These are phyloP conservation scores for Malbranchea cinnamomea DNA, from an alignment of 2,329 filamentous ascomycete genomes.

Conservation along the genomic window DNA sequence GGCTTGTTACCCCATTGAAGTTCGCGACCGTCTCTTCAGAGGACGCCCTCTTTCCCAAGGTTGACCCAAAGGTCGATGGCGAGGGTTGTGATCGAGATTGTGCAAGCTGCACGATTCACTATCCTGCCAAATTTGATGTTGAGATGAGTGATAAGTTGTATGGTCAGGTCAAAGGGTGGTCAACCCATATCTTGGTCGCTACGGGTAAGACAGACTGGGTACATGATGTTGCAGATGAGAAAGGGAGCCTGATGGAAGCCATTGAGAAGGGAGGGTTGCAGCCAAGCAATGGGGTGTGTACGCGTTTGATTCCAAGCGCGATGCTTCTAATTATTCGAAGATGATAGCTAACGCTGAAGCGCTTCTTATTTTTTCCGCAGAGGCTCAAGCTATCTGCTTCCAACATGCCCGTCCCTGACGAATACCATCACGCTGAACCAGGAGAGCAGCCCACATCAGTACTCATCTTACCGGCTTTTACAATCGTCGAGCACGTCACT, in stretches of 20 bases:
- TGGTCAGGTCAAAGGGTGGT: conserved; percentile 73
- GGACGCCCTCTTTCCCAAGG: conserved; percentile 54
- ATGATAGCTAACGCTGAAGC: not conserved
- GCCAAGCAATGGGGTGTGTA: conserved; percentile 28
- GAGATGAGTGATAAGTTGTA: conserved; percentile 69
- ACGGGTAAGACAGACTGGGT: conserved; percentile 97
- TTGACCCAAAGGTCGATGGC: conserved; percentile 63
- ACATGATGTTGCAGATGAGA: conserved; percentile 73
- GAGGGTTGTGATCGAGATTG: conserved; percentile 85
- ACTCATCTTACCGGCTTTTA: conserved; percentile 73
- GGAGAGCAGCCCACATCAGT: conserved; percentile 55
- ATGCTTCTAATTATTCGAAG: not conserved
- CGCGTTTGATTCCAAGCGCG: not conserved
- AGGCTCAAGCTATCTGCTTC: conserved; percentile 82
- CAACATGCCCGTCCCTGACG: conserved; percentile 66
- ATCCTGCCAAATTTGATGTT: conserved; percentile 58
- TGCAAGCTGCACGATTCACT: conserved; percentile 60
- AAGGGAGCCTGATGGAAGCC: conserved; percentile 70
- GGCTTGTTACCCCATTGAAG: too few species aligned
- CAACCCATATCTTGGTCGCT: conserved; percentile 76
- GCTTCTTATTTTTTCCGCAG: conserved; percentile 27
- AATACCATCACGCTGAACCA: conserved; percentile 43
- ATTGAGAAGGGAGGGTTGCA: conserved; percentile 35
- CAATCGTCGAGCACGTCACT: conserved; percentile 67
- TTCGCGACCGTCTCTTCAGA: conserved; percentile 34